Percentiles rank a stretch among this genome's conserved stretches.
These are phyloP conservation scores for Solanum peruvianum DNA, from an alignment of 257 asterid species.

Conservation along the genomic window DNA sequence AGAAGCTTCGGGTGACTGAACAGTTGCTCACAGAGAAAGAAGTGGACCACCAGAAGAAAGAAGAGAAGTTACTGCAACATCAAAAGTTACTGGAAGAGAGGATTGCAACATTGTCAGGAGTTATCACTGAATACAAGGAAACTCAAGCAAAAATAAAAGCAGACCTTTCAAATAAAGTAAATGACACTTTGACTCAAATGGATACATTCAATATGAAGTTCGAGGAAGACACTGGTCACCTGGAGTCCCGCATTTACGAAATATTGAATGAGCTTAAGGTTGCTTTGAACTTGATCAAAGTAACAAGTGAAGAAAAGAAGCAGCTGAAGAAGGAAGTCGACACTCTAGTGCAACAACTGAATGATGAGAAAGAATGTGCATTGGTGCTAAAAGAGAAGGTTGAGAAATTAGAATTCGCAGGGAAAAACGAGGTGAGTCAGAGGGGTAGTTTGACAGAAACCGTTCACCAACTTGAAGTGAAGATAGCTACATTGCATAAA, in stretches of 20 bases:
- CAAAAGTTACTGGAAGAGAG: conserved; percentile 39
- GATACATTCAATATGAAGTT: conserved; percentile 67
- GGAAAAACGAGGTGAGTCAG: conserved; percentile 31
- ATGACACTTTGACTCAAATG: conserved; percentile 28
- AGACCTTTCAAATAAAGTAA: conserved; percentile 38
- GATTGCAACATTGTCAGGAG: conserved; percentile 22
- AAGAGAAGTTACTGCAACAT: conserved; percentile 52
- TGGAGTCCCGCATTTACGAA: conserved; percentile 74
- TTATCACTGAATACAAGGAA: conserved; percentile 36
- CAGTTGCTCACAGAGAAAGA: conserved; percentile 66
- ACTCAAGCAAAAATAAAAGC: conserved; percentile 28
- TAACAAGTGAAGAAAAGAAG: conserved; percentile 32
- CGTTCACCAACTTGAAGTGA: conserved; percentile 24
- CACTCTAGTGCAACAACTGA: conserved; percentile 26
- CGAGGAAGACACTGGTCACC: conserved; percentile 89
- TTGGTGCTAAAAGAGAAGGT: conserved; percentile 23
- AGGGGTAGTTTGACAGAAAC: conserved; percentile 24
- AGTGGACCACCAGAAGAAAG: conserved; percentile 41
- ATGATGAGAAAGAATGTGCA: conserved; percentile 22
- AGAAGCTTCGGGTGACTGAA: conserved; percentile 80
- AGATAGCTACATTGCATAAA: conserved; percentile 28
- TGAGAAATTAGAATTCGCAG: conserved; percentile 17
- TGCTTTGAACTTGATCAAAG: conserved; percentile 33
- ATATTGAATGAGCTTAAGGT: conserved; percentile 53
- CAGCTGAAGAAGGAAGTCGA: conserved; percentile 30